Percentiles rank a stretch among this genome's conserved stretches.
Evolutionary conservation across 2,329 filamentous ascomycete species (phyloP).

Genomic region (Polychaeton citri): DNA sequence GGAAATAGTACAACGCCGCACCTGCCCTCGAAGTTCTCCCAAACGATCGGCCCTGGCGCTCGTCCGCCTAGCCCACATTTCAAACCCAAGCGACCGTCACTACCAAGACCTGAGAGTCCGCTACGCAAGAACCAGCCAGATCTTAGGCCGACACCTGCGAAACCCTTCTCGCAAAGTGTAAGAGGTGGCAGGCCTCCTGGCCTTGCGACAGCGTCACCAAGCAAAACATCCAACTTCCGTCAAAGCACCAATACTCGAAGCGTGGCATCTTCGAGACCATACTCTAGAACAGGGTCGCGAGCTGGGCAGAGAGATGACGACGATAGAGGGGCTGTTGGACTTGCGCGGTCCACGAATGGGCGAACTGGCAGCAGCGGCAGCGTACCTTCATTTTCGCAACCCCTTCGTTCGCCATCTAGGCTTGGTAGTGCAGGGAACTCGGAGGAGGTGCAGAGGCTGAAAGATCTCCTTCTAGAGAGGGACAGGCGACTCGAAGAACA

Average conservation of each 20-base stretch:
- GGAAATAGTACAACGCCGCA: constrained; percentile 37
- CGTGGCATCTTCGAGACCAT: constrained; percentile 29
- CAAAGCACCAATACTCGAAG: constrained; percentile 41
- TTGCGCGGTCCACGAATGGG: constrained; percentile 33
- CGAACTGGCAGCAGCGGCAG: constrained; percentile 18
- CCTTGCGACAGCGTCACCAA: constrained; percentile 10
- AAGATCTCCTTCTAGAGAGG: constrained; percentile 63
- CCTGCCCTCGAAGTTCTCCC: constrained; percentile 55
- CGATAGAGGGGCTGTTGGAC: constrained; percentile 14
- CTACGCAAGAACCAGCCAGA: constrained; percentile 49
- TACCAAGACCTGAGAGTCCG: constrained; percentile 82
- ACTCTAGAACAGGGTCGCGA: constrained; percentile 34
- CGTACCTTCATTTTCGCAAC: constrained; percentile 25
- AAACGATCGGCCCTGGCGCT: constrained; percentile 63
- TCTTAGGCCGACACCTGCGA: constrained; percentile 42
- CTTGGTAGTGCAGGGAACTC: constrained; percentile 16
- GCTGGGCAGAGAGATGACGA: constrained; percentile 27
- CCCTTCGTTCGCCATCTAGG: constrained; percentile 23
- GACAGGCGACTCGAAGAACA: constrained; percentile 86
- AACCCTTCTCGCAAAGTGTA: constrained; percentile 41
- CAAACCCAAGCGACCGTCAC: constrained; percentile 59
- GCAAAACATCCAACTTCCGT: constrained; percentile 13
- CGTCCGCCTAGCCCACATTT: constrained; percentile 58
- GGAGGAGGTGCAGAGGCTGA: constrained; percentile 57
- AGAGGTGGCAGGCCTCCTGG: constrained; percentile 35